Conservation (phyloP, 306 rosid species). For the Cicer judaicum region DNA sequence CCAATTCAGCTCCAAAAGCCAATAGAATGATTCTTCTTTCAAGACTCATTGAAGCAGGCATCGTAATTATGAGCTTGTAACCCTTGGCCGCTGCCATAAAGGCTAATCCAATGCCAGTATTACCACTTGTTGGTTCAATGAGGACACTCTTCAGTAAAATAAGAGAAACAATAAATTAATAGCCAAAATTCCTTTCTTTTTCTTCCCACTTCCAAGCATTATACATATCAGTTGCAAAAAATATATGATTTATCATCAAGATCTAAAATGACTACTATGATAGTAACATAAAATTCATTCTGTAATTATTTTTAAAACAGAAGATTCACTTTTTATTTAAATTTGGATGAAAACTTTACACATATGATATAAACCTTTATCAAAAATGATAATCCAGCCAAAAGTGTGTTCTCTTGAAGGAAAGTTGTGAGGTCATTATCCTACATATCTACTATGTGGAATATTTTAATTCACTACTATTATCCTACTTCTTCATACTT, state of each 20-base stretch:
- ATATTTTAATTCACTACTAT: constrained; percentile 3
- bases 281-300: constrained; percentile 12
- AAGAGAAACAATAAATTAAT: constrained; percentile 27
- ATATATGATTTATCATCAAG: constrained; percentile 5
- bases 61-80: constrained; percentile 73
- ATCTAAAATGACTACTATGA: background rate
- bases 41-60: constrained; percentile 90
- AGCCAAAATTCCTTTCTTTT: constrained; percentile 4
- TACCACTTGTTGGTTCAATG: constrained; percentile 82
- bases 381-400: constrained; percentile 30
- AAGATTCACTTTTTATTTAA: background rate
- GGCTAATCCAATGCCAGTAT: constrained; percentile 82
- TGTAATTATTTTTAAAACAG: background rate
- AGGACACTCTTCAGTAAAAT: constrained; percentile 68
- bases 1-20: constrained; percentile 83
- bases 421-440: background rate
- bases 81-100: constrained; percentile 85
- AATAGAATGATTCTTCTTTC: constrained; percentile 78
- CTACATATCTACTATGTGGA: constrained; percentile 7
- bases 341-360: constrained; percentile 3
- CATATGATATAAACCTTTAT: constrained; percentile 23
- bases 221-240: constrained; percentile 22
- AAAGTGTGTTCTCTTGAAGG: background rate
- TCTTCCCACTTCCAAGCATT: constrained; percentile 29
- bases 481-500: background rate